Conservation (phyloP, 2,329 filamentous ascomycete genomes). For the Magnaporthiopsis rhizophila region DNA sequence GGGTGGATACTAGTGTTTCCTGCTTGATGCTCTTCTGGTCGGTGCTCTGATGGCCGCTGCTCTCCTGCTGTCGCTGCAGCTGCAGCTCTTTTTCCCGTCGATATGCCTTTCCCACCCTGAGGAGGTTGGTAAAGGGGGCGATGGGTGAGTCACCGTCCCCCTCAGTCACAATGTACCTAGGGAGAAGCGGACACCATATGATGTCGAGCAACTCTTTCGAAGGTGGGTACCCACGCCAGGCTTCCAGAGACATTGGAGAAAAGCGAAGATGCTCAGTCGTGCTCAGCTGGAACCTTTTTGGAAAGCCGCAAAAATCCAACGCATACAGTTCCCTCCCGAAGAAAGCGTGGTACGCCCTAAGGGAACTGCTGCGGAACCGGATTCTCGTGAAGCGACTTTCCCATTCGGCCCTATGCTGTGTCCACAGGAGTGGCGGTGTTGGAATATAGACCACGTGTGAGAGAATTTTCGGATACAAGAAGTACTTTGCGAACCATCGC, state of each 20-base stretch:
- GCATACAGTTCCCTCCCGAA: neutral
- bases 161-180: no score
- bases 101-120: neutral
- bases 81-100: neutral
- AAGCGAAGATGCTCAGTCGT: neutral
- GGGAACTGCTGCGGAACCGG: neutral
- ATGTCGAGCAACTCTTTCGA: neutral
- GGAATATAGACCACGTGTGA: neutral
- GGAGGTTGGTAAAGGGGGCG: neutral
- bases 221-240: neutral
- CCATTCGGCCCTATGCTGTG: neutral
- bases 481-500: neutral
- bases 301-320: neutral
- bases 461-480: no score
- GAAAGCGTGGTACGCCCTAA: neutral
- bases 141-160: no score
- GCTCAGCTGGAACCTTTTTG: neutral
- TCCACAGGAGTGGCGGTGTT: neutral
- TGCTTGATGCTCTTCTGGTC: neutral
- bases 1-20: neutral
- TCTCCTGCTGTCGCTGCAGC: neutral
- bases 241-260: neutral
- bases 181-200: constrained; percentile 1
- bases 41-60: neutral
- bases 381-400: neutral